A percentile compares a stretch with the other conserved stretches of the same genome.
These are phyloP conservation scores for Brassica cretica DNA, from an alignment of 345 rosid species.

Conservation along the genomic window DNA sequence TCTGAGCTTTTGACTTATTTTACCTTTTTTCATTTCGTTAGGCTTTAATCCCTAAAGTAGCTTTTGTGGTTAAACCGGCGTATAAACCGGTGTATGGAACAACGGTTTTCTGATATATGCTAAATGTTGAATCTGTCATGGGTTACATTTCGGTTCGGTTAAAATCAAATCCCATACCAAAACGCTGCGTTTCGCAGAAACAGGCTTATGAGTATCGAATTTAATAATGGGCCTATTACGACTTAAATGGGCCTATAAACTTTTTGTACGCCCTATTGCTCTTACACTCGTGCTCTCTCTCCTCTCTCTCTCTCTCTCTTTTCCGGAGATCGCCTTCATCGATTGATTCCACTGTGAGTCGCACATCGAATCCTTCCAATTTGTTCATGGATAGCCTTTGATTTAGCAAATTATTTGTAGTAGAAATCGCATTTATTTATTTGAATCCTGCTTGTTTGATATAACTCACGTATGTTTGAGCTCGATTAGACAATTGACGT, in stretches of 20 bases:
- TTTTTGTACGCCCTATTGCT: slow-evolving; percentile 18
- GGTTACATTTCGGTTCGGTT: neutral
- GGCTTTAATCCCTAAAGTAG: too few species aligned
- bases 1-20: neutral
- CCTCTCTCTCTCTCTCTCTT: slow-evolving; percentile 4
- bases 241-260: neutral
- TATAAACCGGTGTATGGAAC: too few species aligned
- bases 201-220: neutral
- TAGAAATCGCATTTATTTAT: neutral
- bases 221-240: neutral
- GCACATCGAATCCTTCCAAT: slow-evolving; percentile 22
- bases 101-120: neutral
- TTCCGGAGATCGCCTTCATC: slow-evolving; percentile 30
- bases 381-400: neutral
- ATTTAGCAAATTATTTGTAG: neutral
- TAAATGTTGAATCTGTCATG: neutral
- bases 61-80: too few species aligned
- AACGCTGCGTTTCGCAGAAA: neutral
- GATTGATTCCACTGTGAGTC: slow-evolving; percentile 38
- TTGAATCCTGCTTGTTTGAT: slow-evolving; percentile 2
- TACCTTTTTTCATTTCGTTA: too few species aligned
- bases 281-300: neutral
- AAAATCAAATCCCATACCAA: neutral
- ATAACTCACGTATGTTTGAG: neutral
- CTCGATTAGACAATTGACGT: slow-evolving; percentile 9